Evolutionary conservation across 352 stramenopile genomes (phyloP).

Genomic region (Globisporangium solare): DNA sequence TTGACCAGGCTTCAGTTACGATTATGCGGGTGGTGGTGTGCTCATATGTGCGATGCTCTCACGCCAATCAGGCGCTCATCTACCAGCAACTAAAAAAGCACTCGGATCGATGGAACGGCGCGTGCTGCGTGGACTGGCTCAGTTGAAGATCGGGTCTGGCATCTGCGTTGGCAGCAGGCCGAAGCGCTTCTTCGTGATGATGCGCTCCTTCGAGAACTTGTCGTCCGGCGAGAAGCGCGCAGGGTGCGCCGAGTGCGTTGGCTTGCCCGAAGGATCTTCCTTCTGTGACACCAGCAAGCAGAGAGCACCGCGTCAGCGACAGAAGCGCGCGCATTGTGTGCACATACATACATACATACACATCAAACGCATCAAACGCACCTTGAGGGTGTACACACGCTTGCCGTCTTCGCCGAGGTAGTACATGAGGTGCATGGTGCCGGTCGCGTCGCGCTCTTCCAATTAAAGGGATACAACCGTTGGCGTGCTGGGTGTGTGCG

Average conservation of each 20-base stretch:
- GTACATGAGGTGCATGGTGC: constrained; percentile 99
- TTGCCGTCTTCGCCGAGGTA: constrained; percentile 96
- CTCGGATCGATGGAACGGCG: not conserved
- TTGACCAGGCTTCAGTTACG: not conserved
- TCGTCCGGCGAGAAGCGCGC: constrained; percentile 99
- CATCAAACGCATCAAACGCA: constrained; percentile 45
- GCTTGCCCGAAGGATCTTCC: constrained; percentile 88
- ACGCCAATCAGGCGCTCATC: not conserved
- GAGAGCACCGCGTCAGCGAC: not conserved
- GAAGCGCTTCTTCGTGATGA: constrained; percentile 98
- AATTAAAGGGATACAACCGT: not conserved
- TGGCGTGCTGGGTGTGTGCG: not conserved
- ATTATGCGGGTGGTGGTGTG: not conserved
- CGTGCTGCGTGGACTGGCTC: constrained; percentile 14
- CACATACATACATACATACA: no score
- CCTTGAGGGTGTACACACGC: constrained; percentile 99
- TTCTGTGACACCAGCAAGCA: constrained; percentile 66
- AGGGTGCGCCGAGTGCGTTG: constrained; percentile 95
- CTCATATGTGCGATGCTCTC: not conserved
- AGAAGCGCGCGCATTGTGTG: not conserved
- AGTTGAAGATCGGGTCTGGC: constrained; percentile 84
- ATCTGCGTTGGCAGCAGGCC: constrained; percentile 95
- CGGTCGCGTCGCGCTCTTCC: not conserved
- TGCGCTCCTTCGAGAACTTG: constrained; percentile 98
- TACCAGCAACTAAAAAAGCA: not conserved